Evolutionary conservation across 306 rosid genomes (phyloP), one percentile per base, ranked within the genome.

Genomic region (Vigna nakashimae): DNA sequence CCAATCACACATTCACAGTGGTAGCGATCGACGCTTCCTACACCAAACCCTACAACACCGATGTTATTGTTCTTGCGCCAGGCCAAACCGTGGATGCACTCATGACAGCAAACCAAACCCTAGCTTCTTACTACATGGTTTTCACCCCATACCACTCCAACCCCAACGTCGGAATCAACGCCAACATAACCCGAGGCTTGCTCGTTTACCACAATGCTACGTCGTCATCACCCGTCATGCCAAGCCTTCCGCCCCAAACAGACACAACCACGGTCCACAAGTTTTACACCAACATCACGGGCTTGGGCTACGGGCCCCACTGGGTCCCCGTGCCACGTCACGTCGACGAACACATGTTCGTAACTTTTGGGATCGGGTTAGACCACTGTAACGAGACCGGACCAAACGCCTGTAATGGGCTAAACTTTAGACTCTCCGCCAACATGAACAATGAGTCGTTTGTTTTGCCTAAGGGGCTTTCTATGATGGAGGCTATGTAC

Each of bases 371-470:
- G 4, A 8, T 86, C 1, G 65, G 43, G 10, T 15, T 80, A 0
- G 82, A 75, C 3, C 0, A 0, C 2, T 92, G 97, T 9, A 18
- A 17, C 7, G 28, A 36, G 11, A 22, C 11, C 1, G 30, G 12
- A 10, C 17, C 69, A 48, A 49, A 49, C 18, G 55, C 8, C 0
- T 49, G 55, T 5, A 17, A 17, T 5, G 55, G 18, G 15, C 4
- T 14, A 1, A 49, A 49, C 55, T 15, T 15, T 5, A 49, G 55
- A n/a, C 6, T 78, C 3, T 86, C 94, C 0, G 89, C 96, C 0
- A 85, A 82, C 88, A 90, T 93, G 94, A 93, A 89, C 76, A 91
- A 93, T 14, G 89, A 88, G 45, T 93, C 98, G 0, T 93, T 89
- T 28, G 77, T 46, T 64, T 16, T 82, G 14, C 96, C 93, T 0